These are phyloP conservation scores for Bacidia gigantensis DNA, from an alignment of 495 filamentous ascomycete species.

Conservation along the genomic window DNA sequence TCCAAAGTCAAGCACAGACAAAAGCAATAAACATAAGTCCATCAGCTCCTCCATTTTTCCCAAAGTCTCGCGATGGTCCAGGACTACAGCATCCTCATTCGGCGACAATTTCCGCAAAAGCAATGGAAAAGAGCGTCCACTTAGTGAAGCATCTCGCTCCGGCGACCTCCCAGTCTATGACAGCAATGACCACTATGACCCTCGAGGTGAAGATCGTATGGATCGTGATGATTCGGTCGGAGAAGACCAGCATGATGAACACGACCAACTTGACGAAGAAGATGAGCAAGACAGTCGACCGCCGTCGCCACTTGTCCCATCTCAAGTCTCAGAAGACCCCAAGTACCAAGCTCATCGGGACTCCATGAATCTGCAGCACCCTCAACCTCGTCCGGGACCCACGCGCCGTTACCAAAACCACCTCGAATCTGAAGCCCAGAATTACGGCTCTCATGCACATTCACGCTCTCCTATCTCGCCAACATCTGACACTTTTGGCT, in stretches of 20 bases:
- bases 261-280: slow-evolving; percentile 8
- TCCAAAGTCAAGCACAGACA: slow-evolving; percentile 53
- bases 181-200: slow-evolving; percentile 47
- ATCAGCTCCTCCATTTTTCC: slow-evolving; percentile 79
- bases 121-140: slow-evolving; percentile 35
- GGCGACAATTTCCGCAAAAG: slow-evolving; percentile 41
- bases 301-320: slow-evolving; percentile 48
- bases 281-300: slow-evolving; percentile 34
- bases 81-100: slow-evolving; percentile 78
- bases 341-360: slow-evolving; percentile 87
- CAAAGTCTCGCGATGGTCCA: slow-evolving; percentile 93
- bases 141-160: slow-evolving; percentile 51
- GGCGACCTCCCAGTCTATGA: slow-evolving; percentile 54
- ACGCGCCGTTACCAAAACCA: slow-evolving; percentile 69
- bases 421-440: slow-evolving; percentile 65
- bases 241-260: slow-evolving; percentile 27
- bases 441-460: slow-evolving; percentile 32
- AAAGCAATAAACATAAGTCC: slow-evolving; percentile 81
- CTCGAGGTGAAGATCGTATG: slow-evolving; percentile 57
- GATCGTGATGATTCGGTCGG: slow-evolving; percentile 33
- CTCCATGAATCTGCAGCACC: slow-evolving; percentile 78
- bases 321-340: slow-evolving; percentile 61
- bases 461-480: slow-evolving; percentile 46
- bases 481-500: slow-evolving; percentile 60
- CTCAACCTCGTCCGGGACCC: slow-evolving; percentile 73